phyloP scores from a whole-genome alignment of 441 rosid species.

The Pelargonium fulgidum region DNA sequence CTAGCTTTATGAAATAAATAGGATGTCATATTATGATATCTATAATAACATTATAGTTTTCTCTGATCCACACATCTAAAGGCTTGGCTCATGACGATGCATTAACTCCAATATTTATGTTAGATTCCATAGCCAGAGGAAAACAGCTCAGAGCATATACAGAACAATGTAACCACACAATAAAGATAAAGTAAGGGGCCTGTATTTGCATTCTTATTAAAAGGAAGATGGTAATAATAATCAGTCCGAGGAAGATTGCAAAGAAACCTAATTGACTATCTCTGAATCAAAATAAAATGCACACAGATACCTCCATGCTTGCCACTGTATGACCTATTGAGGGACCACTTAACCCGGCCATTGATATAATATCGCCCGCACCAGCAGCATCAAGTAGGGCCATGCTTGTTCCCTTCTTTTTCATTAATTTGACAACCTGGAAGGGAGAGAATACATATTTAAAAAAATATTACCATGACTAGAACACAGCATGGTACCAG shows the following conservation, averaged over 20 bases:
- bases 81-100: neutral
- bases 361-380: slow-evolving; percentile 88
- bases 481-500: neutral
- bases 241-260: neutral
- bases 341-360: slow-evolving; percentile 82
- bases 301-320: slow-evolving; percentile 54
- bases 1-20: no score
- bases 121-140: neutral
- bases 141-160: neutral
- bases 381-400: slow-evolving; percentile 77
- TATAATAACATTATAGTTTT: neutral
- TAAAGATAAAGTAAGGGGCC: neutral
- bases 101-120: neutral
- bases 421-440: slow-evolving; percentile 85
- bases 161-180: neutral
- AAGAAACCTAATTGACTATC: neutral
- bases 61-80: neutral
- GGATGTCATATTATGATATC: no score
- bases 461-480: neutral
- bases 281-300: neutral
- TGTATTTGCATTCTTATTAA: neutral
- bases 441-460: slow-evolving; percentile 10
- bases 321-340: slow-evolving; percentile 88
- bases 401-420: slow-evolving; percentile 86
- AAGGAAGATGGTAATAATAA: neutral